Base-by-base conservation (phyloP, 768 basidiomycete genomes). In the Lyophyllum semitale region DNA sequence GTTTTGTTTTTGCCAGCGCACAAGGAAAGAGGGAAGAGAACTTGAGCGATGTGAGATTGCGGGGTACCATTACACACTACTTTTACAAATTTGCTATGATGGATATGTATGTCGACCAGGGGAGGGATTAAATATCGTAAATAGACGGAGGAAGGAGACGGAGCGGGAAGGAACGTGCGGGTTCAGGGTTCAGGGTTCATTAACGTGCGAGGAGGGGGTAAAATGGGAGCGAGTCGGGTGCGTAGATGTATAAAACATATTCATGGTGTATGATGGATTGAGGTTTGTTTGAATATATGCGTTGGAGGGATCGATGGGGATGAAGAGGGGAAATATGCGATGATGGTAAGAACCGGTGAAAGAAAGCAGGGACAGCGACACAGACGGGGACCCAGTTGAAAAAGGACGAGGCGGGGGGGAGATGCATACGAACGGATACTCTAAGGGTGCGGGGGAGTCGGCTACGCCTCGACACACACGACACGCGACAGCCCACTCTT, bases 401-500 rank as follows among this genome's bases (percentile, higher is more conserved):
- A 33, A 30, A n/a, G 26, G 27, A 38, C 6, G 26, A 26, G 22
- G 43, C 23, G 22, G 20, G 11, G 46, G 23, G 15, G n/a, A 37
- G 17, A n/a, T n/a, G n/a, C n/a, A n/a, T n/a, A n/a, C n/a, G n/a
- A n/a, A n/a, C n/a, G n/a, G n/a, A n/a, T n/a, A n/a, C n/a, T n/a
- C n/a, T n/a, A n/a, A n/a, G n/a, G 33, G 33, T 15, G 13, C 12
- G 33, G 17, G 33, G 17, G 33, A 35, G 33, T 37, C 48, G 4
- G 20, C 58, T 62, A 68, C 12, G 69, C 70, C 20, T 82, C 82
- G 37, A 78, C 71, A 32, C 70, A 77, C n/a, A 83, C 71, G 61
- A 77, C 76, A 58, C 71, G 75, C 61, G 80, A 83, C 54, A 85
- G 64, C 37, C 79, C 70, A 58, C 84, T 85, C 60, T 77, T 80